Evolutionary conservation across 192 early-diverging fungal genomes (phyloP), one percentile per base, ranked within the genome.

Genomic region (Paraglomus occultum): DNA sequence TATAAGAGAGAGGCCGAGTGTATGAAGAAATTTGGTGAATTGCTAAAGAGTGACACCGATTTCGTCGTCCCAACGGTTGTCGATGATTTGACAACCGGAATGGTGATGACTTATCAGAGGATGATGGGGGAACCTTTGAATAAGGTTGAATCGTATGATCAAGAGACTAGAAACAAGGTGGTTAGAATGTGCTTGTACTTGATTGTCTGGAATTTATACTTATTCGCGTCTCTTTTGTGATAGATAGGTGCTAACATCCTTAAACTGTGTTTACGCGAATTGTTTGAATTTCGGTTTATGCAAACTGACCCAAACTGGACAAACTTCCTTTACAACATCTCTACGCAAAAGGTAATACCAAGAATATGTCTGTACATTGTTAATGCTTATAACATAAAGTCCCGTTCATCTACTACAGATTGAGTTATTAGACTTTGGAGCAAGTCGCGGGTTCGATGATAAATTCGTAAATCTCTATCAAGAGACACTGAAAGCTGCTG

Each of bases 271-370:
- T 81, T 99, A 49, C 79, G 84, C 47, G 95, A 99, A 73, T 78
- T 99, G 49, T 97, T 96, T 74, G 85, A 89, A 54, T 97, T 93
- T 77, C 82, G 87, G 66, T 97, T 91, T 76, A 99, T 99, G 97
- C 97, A 99, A 77, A 99, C 97, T 6, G 97, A 99, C 77, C 97
- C 97, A 2, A 99, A 99, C 75, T 99, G 97, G 97, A 87, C 91
- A 58, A 99, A 99, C 76, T 99, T 99, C 74, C 78, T 99, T 59
- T 99, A 95, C 73, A 89, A 94, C 67, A 71, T 58, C 3, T 42
- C 46, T 5, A 85, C 82, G 9, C 79, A 82, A 53, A 91, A 85
- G 77, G 75, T 78, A 65, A 45, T 64, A 1, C 51, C 8, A 4
- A 57, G 22, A 22, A 18, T 80, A 14, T 38, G 6, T 39, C 12